phyloP scores from a whole-genome alignment of 345 rosid genomes.

The thale cress (Arabidopsis thaliana) region DNA sequence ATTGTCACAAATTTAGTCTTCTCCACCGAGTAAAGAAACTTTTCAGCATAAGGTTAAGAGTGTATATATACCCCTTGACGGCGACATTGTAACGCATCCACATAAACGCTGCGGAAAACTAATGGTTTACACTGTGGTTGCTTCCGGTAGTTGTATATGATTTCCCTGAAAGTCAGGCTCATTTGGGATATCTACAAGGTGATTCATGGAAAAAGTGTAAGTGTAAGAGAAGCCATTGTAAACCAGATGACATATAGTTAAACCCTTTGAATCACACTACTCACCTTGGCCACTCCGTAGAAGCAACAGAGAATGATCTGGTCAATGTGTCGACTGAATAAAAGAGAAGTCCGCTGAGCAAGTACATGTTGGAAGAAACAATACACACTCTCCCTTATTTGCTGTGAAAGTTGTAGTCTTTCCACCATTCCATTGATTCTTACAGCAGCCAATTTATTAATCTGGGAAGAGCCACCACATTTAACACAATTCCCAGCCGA shows the following conservation, averaged over 20 bases:
- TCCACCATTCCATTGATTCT: slow-evolving; percentile 87
- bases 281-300: slow-evolving; percentile 85
- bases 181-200: slow-evolving; percentile 78
- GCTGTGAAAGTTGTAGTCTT: slow-evolving; percentile 76
- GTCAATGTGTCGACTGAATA: slow-evolving; percentile 82
- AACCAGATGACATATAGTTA: slow-evolving; percentile 15
- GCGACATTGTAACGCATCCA: slow-evolving; percentile 69
- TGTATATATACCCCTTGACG: slow-evolving; percentile 50
- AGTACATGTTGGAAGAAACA: slow-evolving; percentile 74
- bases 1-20: slow-evolving; percentile 42
- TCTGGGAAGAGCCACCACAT: slow-evolving; percentile 49
- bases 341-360: slow-evolving; percentile 63
- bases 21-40: slow-evolving; percentile 9
- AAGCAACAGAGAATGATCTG: slow-evolving; percentile 90
- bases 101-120: slow-evolving; percentile 84
- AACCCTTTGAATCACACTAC: slow-evolving; percentile 33
- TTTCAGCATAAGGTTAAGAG: slow-evolving; percentile 15
- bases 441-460: slow-evolving; percentile 83
- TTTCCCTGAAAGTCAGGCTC: slow-evolving; percentile 80
- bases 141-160: slow-evolving; percentile 84
- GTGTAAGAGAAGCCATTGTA: slow-evolving; percentile 27
- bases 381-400: slow-evolving; percentile 74
- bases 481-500: slow-evolving; percentile 12
- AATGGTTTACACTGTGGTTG: slow-evolving; percentile 96
- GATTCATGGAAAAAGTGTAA: slow-evolving; percentile 40